phyloP scores from a whole-genome alignment of 176 grass and related monocot species.

The Rhynchospora pubera region DNA sequence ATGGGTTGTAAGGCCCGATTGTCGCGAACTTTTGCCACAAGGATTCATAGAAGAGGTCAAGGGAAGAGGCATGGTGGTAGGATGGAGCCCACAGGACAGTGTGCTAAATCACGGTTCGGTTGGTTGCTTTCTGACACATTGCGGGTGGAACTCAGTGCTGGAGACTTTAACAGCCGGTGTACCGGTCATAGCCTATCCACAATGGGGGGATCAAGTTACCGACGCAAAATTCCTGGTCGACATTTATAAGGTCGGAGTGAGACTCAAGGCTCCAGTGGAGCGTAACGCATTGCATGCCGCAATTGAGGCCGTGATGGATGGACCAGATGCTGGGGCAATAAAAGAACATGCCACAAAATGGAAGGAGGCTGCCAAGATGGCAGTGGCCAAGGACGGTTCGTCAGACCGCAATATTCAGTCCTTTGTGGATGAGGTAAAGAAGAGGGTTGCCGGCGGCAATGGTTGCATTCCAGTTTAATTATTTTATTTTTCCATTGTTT shows the following conservation, averaged over 20 bases:
- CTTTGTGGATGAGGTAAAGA: constrained; percentile 52
- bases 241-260: constrained; percentile 45
- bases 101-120: constrained; percentile 49
- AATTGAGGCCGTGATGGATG: constrained; percentile 38
- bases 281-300: constrained; percentile 30
- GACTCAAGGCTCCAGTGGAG: constrained; percentile 32
- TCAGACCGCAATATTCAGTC: constrained; percentile 47
- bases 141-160: constrained; percentile 80
- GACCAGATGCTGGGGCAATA: constrained; percentile 23
- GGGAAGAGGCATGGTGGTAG: constrained; percentile 45
- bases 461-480: not conserved
- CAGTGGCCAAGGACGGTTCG: constrained; percentile 42
- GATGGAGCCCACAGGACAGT: constrained; percentile 69
- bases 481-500: constrained; percentile 4
- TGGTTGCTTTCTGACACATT: constrained; percentile 79
- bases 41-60: constrained; percentile 32
- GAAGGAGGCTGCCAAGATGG: constrained; percentile 32
- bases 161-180: constrained; percentile 60
- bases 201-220: constrained; percentile 74
- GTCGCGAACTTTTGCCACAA: constrained; percentile 23
- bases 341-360: constrained; percentile 28
- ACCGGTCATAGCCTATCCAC: constrained; percentile 62
- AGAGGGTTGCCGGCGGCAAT: constrained; percentile 3
- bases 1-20: constrained; percentile 67
- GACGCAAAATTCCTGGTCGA: constrained; percentile 60